Evolutionary conservation across 2,329 filamentous ascomycete genomes (phyloP).

Genomic region (Cladorrhinum sp.): DNA sequence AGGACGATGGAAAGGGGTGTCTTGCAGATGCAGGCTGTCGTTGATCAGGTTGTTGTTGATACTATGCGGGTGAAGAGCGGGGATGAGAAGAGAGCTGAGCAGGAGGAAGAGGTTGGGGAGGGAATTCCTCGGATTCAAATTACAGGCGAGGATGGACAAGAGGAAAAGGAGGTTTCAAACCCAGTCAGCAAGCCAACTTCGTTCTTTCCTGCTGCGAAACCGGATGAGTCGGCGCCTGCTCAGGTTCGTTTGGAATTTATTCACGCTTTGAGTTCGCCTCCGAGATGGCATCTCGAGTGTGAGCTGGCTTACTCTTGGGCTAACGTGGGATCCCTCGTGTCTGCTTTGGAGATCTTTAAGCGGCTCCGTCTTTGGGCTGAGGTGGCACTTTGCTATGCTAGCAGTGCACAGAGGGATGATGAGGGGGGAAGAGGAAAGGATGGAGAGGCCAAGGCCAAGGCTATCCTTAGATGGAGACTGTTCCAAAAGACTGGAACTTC

Average conservation of each 20-base stretch:
- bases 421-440: constrained; percentile 52
- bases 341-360: constrained; percentile 94
- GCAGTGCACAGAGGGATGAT: constrained; percentile 53
- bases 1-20: constrained; percentile 86
- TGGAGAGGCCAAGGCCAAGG: constrained; percentile 75
- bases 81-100: constrained; percentile 27
- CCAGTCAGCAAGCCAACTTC: constrained; percentile 58
- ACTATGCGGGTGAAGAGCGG: constrained; percentile 46
- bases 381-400: constrained; percentile 83
- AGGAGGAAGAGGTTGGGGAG: constrained; percentile 29
- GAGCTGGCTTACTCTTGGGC: constrained; percentile 95
- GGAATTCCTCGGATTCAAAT: constrained; percentile 47
- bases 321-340: constrained; percentile 78
- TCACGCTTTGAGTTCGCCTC: constrained; percentile 78
- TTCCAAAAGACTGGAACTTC: constrained; percentile 63
- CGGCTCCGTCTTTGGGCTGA: constrained; percentile 92
- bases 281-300: constrained; percentile 89
- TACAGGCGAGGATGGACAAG: constrained; percentile 33
- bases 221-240: constrained; percentile 74
- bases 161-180: constrained; percentile 35
- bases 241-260: constrained; percentile 77
- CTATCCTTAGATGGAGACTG: constrained; percentile 73
- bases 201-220: constrained; percentile 75
- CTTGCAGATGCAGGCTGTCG: constrained; percentile 88
- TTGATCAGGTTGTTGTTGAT: constrained; percentile 91